Evolutionary conservation across 352 stramenopile genomes (phyloP).

Genomic region (Blastocystis sp.): DNA sequence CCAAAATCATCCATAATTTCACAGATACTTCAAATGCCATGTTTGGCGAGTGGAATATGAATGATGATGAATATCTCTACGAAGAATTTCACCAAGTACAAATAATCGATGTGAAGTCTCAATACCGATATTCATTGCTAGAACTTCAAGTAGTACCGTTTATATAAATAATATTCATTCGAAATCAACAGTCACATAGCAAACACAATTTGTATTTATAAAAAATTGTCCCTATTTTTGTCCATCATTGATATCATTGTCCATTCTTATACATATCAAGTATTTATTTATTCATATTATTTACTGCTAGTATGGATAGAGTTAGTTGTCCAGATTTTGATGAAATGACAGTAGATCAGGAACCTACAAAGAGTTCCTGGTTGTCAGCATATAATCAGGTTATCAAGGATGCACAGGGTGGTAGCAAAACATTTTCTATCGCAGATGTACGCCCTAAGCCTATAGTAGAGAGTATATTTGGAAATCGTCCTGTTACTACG

Average conservation of each 20-base stretch:
- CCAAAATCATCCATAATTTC: background rate
- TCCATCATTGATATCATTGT: background rate
- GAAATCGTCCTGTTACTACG: background rate
- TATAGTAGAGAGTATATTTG: conserved; percentile 13
- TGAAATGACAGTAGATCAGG: background rate
- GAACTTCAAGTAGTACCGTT: too few relatives aligned
- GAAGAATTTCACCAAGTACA: too few relatives aligned
- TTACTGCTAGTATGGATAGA: background rate
- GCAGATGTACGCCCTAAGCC: background rate
- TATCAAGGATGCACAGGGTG: background rate
- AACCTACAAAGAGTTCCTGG: background rate
- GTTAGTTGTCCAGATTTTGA: conserved; percentile 53
- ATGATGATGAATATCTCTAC: too few relatives aligned
- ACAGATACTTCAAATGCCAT: too few relatives aligned
- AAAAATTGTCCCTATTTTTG: background rate
- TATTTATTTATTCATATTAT: background rate
- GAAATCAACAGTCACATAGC: background rate
- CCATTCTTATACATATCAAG: background rate
- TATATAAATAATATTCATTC: too few relatives aligned
- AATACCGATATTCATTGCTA: too few relatives aligned
- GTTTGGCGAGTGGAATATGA: too few relatives aligned
- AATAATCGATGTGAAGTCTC: too few relatives aligned
- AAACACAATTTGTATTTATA: background rate
- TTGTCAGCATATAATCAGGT: conserved; percentile 41
- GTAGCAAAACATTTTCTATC: conserved; percentile 14